Base-by-base conservation (phyloP, 2,329 filamentous ascomycete genomes). In the Rutstroemia sp. region DNA sequence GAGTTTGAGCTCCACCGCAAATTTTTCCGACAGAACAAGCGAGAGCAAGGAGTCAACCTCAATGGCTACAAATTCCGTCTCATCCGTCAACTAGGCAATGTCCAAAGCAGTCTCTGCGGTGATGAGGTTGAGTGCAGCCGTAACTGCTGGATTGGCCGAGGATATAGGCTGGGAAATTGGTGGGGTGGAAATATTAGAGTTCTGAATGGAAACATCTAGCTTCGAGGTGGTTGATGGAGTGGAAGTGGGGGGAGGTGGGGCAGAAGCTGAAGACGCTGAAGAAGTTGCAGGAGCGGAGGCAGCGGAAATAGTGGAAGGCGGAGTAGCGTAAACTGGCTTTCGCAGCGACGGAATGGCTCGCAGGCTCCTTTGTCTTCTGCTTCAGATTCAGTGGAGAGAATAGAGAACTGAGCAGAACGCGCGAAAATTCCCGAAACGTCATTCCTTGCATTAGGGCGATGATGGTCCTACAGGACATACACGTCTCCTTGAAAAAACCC, bases 401-500 rank as follows among this genome's bases (percentile, higher is more conserved):
- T 21, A 45, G 42, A 10, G 42, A 45, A 21, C 12, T 21, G 18
- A 45, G 12, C 12, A 45, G 19, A 25, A 45, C 18, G 18, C 42
- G 42, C 9, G 42, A 19, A 21, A 45, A 45, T 21, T 18, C 23
- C 18, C 42, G 42, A 14, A 45, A 45, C 12, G 42, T 45, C 42
- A 45, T 45, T 9, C 42, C 42, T 45, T 45, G 42, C n/a, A 45
- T 19, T 4, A 45, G 18, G 12, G 18, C 42, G 18, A 74, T 59
- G 49, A 74, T 67, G 0, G 10, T 64, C 67, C 45, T 71, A 67
- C n/a, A 73, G 59, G 12, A 73, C 52, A 54, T 71, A 72, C 0
- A 72, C 68, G 56, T 73, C 70, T 18, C 71, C 72, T 4, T 21
- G 5, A 9, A 38, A 38, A 4, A 38, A 21, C 10, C 34, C 34